Percentiles rank a stretch among this genome's conserved stretches.
phyloP scores from a whole-genome alignment of 176 grass and related monocot genomes.

The Zea mays region Zm-B73-REFERENCE-NAM-5.0 NC_050103.1:154073001-154073500 shows the following conservation, averaged over 20 bases:
- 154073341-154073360: not conserved
- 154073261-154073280: not conserved
- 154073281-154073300: not conserved
- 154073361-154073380: not conserved
- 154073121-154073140: not conserved
- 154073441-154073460: not conserved
- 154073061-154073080: no score
- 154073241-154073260: not conserved
- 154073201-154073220: no score
- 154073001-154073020: no score
- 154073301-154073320: not conserved
- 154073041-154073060: no score
- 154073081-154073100: not conserved
- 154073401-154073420: conserved; percentile 1
- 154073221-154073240: not conserved
- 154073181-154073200: no score
- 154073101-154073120: not conserved
- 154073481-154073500: not conserved
- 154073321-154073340: not conserved
- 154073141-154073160: no score
- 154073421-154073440: not conserved
- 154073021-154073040: no score
- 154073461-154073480: not conserved
- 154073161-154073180: no score
- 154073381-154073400: not conserved